Evolutionary conservation across 345 rosid species (phyloP).

Genomic region (Salix brachista): DNA sequence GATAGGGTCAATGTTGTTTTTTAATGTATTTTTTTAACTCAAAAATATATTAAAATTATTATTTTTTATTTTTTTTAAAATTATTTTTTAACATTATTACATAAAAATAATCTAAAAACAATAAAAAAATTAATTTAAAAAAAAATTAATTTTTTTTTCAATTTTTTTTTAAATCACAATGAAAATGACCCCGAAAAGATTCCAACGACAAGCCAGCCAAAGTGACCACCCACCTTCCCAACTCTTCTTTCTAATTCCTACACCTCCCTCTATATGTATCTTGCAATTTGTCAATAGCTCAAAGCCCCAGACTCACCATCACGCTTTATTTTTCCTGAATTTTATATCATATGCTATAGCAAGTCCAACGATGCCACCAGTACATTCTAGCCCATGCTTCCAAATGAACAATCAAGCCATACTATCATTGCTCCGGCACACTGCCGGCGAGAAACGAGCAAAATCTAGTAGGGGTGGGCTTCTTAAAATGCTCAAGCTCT

Average conservation of each 20-base stretch:
- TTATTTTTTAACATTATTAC: no score
- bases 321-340: not conserved
- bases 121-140: no score
- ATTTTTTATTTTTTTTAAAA: no score
- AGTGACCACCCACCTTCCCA: slow-evolving; percentile 48
- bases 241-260: slow-evolving; percentile 8
- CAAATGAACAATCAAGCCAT: slow-evolving; percentile 78
- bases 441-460: slow-evolving; percentile 37
- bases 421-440: slow-evolving; percentile 59
- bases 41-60: not conserved
- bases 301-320: not conserved
- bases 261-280: slow-evolving; percentile 18
- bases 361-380: slow-evolving; percentile 47
- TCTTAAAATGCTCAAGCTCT: slow-evolving; percentile 72
- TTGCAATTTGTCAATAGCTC: slow-evolving; percentile 10
- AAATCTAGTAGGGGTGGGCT: slow-evolving; percentile 61
- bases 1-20: no score
- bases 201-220: slow-evolving; percentile 34
- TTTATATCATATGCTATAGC: not conserved
- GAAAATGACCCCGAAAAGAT: slow-evolving; percentile 14
- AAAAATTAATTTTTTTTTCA: no score
- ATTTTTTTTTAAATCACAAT: no score
- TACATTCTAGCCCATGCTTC: slow-evolving; percentile 71
- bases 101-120: no score
- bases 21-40: no score